These are phyloP conservation scores for Puccinia polysora DNA, from an alignment of 1,284 basidiomycete genomes.

Conservation along the genomic window DNA sequence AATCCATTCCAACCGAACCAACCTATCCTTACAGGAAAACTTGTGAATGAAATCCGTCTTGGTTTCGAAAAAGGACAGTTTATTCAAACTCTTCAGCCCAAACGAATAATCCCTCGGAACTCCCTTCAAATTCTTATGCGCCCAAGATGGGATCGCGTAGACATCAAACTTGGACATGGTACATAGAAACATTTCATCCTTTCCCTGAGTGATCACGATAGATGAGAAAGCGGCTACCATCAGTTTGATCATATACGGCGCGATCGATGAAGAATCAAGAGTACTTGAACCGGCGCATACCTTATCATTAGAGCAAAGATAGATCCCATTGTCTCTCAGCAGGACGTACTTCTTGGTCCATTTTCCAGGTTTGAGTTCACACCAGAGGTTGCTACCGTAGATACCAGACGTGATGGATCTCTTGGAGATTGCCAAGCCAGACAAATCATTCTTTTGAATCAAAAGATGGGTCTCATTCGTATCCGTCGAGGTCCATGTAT, in stretches of 20 bases:
- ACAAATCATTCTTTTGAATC: conserved; percentile 34
- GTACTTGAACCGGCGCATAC: too few relatives aligned
- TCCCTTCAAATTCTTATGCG: conserved; percentile 9
- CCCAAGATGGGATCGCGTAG: conserved; percentile 21
- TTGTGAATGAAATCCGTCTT: conserved; percentile 40
- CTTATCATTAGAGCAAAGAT: conserved; percentile 38
- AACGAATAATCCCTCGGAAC: conserved; percentile 33
- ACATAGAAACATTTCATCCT: conserved; percentile 41
- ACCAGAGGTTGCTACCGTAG: conserved; percentile 23
- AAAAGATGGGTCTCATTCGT: conserved; percentile 32
- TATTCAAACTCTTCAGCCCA: conserved; percentile 40
- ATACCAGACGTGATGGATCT: conserved; percentile 26
- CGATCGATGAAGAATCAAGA: neutral
- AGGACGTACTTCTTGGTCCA: conserved; percentile 41
- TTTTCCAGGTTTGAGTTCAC: conserved; percentile 35
- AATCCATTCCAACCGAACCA: conserved; percentile 36
- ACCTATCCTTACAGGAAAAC: conserved; percentile 20
- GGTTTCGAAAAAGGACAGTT: conserved; percentile 40
- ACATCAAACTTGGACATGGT: conserved; percentile 41
- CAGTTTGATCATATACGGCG: neutral
- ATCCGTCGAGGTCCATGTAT: conserved; percentile 33
- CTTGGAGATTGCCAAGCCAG: conserved; percentile 21
- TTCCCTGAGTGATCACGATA: conserved; percentile 4
- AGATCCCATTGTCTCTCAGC: conserved; percentile 26
- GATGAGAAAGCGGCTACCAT: neutral